Conservation (phyloP, 2,329 filamentous ascomycete genomes). For the Keithomyces neogunnii region DNA sequence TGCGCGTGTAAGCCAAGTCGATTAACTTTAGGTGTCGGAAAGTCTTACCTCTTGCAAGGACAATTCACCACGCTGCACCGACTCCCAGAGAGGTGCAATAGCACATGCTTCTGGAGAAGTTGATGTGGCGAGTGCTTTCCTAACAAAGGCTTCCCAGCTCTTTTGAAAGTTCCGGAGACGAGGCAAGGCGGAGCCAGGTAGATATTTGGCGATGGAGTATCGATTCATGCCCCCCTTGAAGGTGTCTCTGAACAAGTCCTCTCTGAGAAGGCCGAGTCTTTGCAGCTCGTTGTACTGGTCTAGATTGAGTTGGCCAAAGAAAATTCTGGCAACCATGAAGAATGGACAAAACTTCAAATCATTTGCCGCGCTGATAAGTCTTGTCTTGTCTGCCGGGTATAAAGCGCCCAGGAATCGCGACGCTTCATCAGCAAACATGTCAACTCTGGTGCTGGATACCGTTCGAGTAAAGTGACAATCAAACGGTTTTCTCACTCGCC, state of each 20-base stretch:
- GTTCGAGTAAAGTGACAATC: conserved; percentile 5
- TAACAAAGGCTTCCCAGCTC: background rate
- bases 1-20: background rate
- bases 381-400: background rate
- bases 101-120: background rate
- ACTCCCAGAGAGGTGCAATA: background rate
- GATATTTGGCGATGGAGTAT: background rate
- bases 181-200: background rate
- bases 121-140: background rate
- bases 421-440: background rate
- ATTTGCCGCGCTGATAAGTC: background rate
- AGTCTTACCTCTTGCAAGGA: background rate
- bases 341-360: conserved; percentile 6
- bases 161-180: background rate
- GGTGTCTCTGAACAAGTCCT: background rate
- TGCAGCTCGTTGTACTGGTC: background rate
- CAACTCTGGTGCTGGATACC: background rate
- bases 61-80: background rate
- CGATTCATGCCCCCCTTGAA: background rate
- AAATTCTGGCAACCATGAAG: conserved; percentile 5
- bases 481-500: conserved; percentile 4
- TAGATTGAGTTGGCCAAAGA: conserved; percentile 3
- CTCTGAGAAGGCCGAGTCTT: background rate
- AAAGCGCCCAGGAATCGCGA: background rate
- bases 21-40: background rate